Conservation (phyloP, 1,139 yeast species). For the Candida sanyaensis region DNA sequence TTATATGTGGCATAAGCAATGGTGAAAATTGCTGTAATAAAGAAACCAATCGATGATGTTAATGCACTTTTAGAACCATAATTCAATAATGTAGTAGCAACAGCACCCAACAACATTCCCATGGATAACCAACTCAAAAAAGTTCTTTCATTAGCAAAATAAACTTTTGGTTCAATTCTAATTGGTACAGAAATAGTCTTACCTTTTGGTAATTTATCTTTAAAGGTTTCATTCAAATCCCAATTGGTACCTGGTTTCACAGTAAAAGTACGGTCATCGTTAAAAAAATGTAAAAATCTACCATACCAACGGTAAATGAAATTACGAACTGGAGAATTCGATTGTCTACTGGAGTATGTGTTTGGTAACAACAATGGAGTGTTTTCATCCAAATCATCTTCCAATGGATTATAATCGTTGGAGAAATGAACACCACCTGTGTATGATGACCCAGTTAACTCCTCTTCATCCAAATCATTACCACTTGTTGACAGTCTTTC, state of each 20-base stretch:
- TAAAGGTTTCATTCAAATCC: conserved; percentile 54
- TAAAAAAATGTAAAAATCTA: conserved; percentile 47
- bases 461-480: conserved; percentile 50
- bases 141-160: conserved; percentile 83
- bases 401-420: conserved; percentile 49
- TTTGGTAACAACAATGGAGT: conserved; percentile 44
- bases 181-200: conserved; percentile 75
- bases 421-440: conserved; percentile 46
- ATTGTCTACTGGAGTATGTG: conserved; percentile 27
- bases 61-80: conserved; percentile 71
- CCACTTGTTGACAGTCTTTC: conserved; percentile 46
- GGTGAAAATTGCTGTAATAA: conserved; percentile 73
- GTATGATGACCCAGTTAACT: conserved; percentile 38
- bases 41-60: conserved; percentile 88
- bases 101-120: conserved; percentile 70
- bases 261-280: conserved; percentile 69
- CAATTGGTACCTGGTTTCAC: conserved; percentile 83
- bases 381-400: conserved; percentile 48
- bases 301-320: conserved; percentile 37
- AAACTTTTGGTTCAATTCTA: conserved; percentile 82
- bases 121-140: conserved; percentile 77
- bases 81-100: conserved; percentile 69
- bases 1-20: conserved; percentile 71
- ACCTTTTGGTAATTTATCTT: conserved; percentile 69
- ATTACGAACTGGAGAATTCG: conserved; percentile 33